Evolutionary conservation across 192 early-diverging fungal genomes (phyloP), one percentile per base, ranked within the genome.

Genomic region (Coemansia sp.): DNA sequence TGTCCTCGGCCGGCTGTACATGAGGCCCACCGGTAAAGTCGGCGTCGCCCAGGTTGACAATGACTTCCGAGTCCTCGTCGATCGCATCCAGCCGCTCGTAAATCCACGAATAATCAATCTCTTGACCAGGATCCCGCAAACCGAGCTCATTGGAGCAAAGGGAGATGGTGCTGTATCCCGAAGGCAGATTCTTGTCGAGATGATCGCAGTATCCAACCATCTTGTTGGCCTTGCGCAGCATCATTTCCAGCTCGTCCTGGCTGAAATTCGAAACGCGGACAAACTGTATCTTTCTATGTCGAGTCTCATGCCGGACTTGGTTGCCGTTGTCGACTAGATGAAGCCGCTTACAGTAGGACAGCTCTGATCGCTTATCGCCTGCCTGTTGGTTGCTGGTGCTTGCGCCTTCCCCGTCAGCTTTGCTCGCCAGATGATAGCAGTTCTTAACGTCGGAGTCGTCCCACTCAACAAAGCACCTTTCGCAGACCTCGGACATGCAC

Each of bases 141-240:
- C 41, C 34, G 2, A 78, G 67, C n/a, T 64, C 71, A 18, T 78
- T 72, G 28, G 76, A 53, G n/a, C 76, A 78, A 7, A 78, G 67
- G n/a, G 76, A 78, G 17, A 78, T 73, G 8, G 76, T 61, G 64
- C 71, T 78, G 55, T 78, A 78, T 17, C 71, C 64, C 5, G 67
- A 48, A 2, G 67, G 71, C 71, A 73, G 67, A 2, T 63, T 73
- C 33, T 70, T 61, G 51, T 78, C 76, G 52, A 78, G 58, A 34
- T 63, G 18, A 32, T 78, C 68, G 64, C 71, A 78, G 12, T 78
- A 78, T 28, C 69, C 58, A 8, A 73, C 76, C 34, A 78, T 67
- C 35, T 65, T 57, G 67, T 78, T 78, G 15, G 65, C 72, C 61
- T 78, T 78, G 58, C 66, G 55, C 61, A 78, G 45, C 76, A 78